Conservation (phyloP, 768 basidiomycete genomes). For the Mycena polygramma region DNA sequence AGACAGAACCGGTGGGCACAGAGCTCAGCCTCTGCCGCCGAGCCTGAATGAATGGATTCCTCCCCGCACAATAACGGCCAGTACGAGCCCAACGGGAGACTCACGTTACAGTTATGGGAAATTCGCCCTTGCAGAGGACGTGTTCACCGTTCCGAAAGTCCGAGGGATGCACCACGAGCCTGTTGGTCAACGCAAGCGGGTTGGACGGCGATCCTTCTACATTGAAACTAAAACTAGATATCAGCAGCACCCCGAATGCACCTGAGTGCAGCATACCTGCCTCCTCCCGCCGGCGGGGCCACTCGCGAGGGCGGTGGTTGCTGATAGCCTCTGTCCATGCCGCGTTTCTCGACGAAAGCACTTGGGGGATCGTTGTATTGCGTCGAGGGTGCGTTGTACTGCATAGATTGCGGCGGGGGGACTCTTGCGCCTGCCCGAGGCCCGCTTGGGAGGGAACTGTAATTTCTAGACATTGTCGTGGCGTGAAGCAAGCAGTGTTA, state of each 20-base stretch:
- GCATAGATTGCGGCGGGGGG: conserved; percentile 56
- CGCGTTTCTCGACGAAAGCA: conserved; percentile 64
- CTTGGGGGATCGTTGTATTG: conserved; percentile 68
- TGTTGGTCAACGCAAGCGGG: conserved; percentile 82
- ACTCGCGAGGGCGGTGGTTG: conserved; percentile 30
- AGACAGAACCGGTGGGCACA: no score
- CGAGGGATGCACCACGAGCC: conserved; percentile 80
- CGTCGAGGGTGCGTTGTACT: conserved; percentile 52
- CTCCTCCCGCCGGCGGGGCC: conserved; percentile 26
- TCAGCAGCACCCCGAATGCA: neutral
- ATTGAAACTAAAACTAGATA: conserved; percentile 55
- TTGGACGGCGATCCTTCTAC: conserved; percentile 76
- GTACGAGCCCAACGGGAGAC: no score
- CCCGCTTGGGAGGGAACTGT: conserved; percentile 48
- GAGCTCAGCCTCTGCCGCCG: no score
- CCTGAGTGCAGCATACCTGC: conserved; percentile 43
- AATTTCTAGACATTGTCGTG: conserved; percentile 30
- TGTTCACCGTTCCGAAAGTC: conserved; percentile 84
- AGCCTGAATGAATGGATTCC: no score
- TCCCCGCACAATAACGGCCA: no score
- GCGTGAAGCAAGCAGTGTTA: conserved; percentile 20
- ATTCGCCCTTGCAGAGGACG: conserved; percentile 80
- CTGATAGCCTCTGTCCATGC: conserved; percentile 56
- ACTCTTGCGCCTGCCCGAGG: conserved; percentile 52
- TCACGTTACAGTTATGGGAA: conserved; percentile 81